A percentile compares a stretch with the other conserved stretches of the same genome.
Conservation (phyloP, 345 rosid genomes). For the Raphanus raphanistrum region DNA sequence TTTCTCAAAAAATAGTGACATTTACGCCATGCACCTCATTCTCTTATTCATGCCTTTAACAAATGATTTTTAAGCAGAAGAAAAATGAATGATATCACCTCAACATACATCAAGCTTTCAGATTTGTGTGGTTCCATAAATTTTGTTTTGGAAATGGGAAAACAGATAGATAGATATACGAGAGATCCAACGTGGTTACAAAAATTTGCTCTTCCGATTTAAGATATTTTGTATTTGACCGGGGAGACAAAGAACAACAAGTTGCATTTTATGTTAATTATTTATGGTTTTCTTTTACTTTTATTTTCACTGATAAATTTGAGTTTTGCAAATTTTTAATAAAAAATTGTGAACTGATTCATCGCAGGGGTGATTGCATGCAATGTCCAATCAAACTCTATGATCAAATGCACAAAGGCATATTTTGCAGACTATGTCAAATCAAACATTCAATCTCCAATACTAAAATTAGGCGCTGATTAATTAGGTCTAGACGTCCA, state of each 20-base stretch:
- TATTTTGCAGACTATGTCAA: slow-evolving; percentile 13
- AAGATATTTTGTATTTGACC: slow-evolving; percentile 16
- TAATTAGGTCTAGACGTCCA: not conserved
- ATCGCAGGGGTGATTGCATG: slow-evolving; percentile 30
- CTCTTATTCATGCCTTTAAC: not conserved
- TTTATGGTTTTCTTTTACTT: not conserved
- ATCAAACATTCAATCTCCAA: slow-evolving; percentile 24
- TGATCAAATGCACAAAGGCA: slow-evolving; percentile 25
- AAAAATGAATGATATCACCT: not conserved
- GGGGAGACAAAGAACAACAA: slow-evolving; percentile 35
- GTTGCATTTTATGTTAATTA: slow-evolving; percentile 13
- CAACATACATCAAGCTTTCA: not conserved
- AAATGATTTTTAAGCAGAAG: not conserved
- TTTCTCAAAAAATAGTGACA: not conserved
- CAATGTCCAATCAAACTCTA: slow-evolving; percentile 29
- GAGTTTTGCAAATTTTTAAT: not conserved
- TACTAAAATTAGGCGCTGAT: not conserved
- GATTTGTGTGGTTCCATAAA: not conserved
- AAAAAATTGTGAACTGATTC: slow-evolving; percentile 18
- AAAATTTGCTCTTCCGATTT: slow-evolving; percentile 19
- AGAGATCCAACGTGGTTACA: slow-evolving; percentile 29
- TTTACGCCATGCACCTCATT: not conserved
- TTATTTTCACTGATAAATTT: not conserved
- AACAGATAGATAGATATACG: slow-evolving; percentile 5
- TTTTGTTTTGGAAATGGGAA: slow-evolving; percentile 15